Percentiles rank a stretch among this genome's conserved stretches.
Evolutionary conservation across 2,329 filamentous ascomycete species (phyloP).

Genomic region (Alternaria burnsii): DNA sequence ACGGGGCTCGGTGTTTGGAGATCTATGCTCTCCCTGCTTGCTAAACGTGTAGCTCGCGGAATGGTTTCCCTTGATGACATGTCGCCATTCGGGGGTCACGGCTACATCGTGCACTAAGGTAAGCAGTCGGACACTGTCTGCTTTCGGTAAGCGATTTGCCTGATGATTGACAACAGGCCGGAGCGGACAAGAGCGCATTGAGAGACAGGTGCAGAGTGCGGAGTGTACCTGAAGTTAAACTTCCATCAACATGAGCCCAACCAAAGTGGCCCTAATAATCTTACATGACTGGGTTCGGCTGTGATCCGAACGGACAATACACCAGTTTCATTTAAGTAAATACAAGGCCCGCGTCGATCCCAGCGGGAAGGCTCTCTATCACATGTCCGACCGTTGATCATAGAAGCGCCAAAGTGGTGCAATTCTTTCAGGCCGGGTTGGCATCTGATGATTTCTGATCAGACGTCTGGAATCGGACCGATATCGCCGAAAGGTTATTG

Average conservation of each 20-base stretch:
- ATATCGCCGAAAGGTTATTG: background rate
- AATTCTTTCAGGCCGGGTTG: conserved; percentile 3
- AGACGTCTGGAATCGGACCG: background rate
- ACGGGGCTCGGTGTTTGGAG: background rate
- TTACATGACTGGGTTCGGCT: conserved; percentile 31
- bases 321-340: conserved; percentile 28
- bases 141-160: conserved; percentile 10
- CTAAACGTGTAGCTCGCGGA: conserved; percentile 1
- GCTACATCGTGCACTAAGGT: conserved; percentile 8
- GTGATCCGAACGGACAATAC: conserved; percentile 33
- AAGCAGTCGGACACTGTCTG: conserved; percentile 8
- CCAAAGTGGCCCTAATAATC: conserved; percentile 10
- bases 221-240: conserved; percentile 39
- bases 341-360: conserved; percentile 26
- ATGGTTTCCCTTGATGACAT: background rate
- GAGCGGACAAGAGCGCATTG: conserved; percentile 16
- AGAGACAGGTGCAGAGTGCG: conserved; percentile 15
- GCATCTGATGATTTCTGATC: conserved; percentile 1
- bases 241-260: conserved; percentile 22
- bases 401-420: conserved; percentile 9
- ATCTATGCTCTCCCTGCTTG: conserved; percentile 11
- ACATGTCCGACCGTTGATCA: conserved; percentile 11
- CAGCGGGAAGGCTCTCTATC: conserved; percentile 11
- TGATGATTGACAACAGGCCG: conserved; percentile 9
- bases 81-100: conserved; percentile 3